Conservation (phyloP, 2,329 filamentous ascomycete species). For the Alternaria tenuissima region DNA sequence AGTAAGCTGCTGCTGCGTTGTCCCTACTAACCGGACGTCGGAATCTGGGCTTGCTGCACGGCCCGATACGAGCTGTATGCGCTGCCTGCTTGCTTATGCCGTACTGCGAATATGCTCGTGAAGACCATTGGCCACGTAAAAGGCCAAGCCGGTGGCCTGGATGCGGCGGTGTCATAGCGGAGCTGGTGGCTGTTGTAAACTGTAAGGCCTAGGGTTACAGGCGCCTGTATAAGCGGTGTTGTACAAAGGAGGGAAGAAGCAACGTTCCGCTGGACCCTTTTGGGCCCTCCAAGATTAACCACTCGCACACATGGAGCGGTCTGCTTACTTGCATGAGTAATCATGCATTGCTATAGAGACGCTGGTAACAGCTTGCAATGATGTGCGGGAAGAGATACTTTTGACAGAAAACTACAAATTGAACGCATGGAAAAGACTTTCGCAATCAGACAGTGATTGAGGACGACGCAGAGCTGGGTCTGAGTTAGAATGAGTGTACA, state of each 20-base stretch:
- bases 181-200: neutral
- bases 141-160: neutral
- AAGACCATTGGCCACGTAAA: neutral
- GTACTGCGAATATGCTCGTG: neutral
- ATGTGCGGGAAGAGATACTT: neutral
- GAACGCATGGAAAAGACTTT: neutral
- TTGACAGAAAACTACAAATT: neutral
- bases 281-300: neutral
- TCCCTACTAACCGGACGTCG: neutral
- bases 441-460: neutral
- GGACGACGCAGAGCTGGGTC: neutral
- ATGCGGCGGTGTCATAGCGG: neutral
- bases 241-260: neutral
- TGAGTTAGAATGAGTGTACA: neutral
- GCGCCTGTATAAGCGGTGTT: neutral
- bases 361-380: neutral
- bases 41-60: neutral
- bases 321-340: neutral
- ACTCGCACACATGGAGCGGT: neutral
- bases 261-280: slow-evolving; percentile 1
- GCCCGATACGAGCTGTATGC: slow-evolving; percentile 4
- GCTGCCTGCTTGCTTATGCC: slow-evolving; percentile 4
- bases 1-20: slow-evolving; percentile 1
- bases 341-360: neutral
- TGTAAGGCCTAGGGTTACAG: neutral